Evolutionary conservation across 2,329 filamentous ascomycete species (phyloP).

Genomic region (Curvularia lunata): DNA sequence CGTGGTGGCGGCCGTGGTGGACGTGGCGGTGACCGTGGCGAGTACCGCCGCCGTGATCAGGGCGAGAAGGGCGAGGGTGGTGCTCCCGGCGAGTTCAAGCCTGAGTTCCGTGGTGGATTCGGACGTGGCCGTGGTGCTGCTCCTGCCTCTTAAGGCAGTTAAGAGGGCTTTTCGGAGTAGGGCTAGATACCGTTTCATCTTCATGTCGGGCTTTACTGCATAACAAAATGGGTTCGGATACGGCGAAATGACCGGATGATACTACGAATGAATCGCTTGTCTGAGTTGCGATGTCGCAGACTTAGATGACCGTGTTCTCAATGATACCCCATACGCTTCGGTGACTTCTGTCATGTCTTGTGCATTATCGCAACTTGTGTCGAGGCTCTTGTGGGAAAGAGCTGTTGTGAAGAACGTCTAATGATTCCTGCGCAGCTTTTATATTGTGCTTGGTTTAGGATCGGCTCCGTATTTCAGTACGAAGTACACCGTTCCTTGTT

Average conservation of each 20-base stretch:
- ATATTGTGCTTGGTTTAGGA: not conserved
- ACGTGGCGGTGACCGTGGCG: constrained; percentile 63
- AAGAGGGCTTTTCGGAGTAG: constrained; percentile 28
- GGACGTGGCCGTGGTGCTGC: constrained; percentile 48
- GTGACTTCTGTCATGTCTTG: constrained; percentile 21
- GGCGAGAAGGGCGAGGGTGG: constrained; percentile 49
- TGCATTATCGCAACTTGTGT: not conserved
- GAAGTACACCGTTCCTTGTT: not conserved
- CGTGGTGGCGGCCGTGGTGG: constrained; percentile 72
- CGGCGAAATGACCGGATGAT: constrained; percentile 49
- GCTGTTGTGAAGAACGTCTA: not conserved
- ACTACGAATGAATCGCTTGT: constrained; percentile 46
- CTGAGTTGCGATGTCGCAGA: constrained; percentile 31
- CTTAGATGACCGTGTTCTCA: constrained; percentile 40
- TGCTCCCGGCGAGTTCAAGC: constrained; percentile 53
- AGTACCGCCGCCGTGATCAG: constrained; percentile 86
- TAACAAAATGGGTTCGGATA: constrained; percentile 47
- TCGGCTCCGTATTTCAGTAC: not conserved
- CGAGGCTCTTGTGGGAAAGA: not conserved
- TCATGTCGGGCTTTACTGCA: constrained; percentile 39
- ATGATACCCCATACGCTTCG: constrained; percentile 48
- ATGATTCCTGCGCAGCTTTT: not conserved
- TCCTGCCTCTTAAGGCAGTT: constrained; percentile 44
- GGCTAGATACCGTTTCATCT: constrained; percentile 31
- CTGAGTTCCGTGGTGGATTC: constrained; percentile 54